Percentiles rank a stretch among this genome's conserved stretches.
phyloP scores from a whole-genome alignment of 768 basidiomycete genomes.

The Amanita pallidorosea region DNA sequence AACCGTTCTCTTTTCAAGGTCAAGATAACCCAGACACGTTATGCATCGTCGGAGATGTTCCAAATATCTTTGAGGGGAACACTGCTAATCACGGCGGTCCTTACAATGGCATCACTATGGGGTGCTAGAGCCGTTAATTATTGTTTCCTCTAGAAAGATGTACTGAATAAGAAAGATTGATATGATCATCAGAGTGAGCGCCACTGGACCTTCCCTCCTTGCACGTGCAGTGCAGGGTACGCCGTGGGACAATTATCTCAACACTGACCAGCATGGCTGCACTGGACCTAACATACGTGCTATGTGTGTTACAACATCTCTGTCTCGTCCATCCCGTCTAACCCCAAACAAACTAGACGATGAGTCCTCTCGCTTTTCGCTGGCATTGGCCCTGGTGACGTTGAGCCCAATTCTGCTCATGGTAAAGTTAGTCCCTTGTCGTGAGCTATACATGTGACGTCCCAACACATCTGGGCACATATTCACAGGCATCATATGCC shows the following conservation, averaged over 20 bases:
- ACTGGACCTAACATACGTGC: background rate
- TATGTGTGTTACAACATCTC: background rate
- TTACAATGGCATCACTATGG: conserved; percentile 1
- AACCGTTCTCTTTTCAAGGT: background rate
- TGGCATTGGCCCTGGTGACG: conserved; percentile 51
- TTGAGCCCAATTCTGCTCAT: conserved; percentile 64
- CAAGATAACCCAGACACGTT: background rate
- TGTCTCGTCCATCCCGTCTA: background rate
- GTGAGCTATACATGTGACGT: conserved; percentile 2
- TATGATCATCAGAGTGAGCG: too few species aligned
- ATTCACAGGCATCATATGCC: conserved; percentile 62
- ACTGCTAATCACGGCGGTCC: conserved; percentile 35
- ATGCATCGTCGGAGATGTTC: conserved; percentile 31
- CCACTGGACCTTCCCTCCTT: too few species aligned
- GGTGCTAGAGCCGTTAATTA: too few species aligned
- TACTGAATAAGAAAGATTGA: too few species aligned
- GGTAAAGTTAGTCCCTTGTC: conserved; percentile 26
- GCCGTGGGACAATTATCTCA: too few species aligned
- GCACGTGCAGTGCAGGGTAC: too few species aligned
- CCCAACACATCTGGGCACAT: background rate
- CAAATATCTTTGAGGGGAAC: conserved; percentile 33
- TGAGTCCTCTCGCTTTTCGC: conserved; percentile 44
- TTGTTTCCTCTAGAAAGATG: too few species aligned
- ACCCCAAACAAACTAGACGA: conserved; percentile 35
- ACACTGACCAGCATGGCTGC: background rate